These are phyloP conservation scores for Penicillium atrosanguineum DNA, from an alignment of 495 filamentous ascomycete species.

Conservation along the genomic window DNA sequence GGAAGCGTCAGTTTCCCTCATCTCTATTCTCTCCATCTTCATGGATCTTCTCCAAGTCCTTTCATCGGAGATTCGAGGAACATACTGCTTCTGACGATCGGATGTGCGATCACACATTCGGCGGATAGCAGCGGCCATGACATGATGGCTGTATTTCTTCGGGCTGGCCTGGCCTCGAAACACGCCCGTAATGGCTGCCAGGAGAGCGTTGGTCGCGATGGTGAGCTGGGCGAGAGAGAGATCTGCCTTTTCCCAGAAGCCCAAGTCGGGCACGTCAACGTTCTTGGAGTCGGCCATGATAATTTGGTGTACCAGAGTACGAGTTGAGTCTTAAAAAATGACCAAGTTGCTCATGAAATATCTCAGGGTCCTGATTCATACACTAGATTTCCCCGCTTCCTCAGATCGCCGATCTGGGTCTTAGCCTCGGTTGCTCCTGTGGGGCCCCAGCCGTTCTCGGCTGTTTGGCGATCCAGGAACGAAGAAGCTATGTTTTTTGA, in stretches of 20 bases:
- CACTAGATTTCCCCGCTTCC: conserved; percentile 6
- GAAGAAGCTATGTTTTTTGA: too few relatives aligned
- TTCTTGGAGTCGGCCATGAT: conserved; percentile 9
- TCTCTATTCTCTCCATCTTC: not conserved
- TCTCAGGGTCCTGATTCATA: not conserved
- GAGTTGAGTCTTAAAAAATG: not conserved
- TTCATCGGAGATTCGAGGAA: not conserved
- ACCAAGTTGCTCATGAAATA: not conserved
- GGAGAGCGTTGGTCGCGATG: conserved; percentile 21
- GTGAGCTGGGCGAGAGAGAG: conserved; percentile 22
- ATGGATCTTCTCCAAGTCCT: not conserved
- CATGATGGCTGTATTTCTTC: conserved; percentile 31
- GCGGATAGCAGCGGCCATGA: conserved; percentile 29
- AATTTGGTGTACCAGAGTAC: not conserved
- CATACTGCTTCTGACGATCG: conserved; percentile 35
- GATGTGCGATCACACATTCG: conserved; percentile 21
- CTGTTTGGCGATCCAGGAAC: not conserved
- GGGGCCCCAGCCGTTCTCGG: conserved; percentile 2
- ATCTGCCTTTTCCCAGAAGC: conserved; percentile 38
- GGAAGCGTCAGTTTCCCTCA: conserved; percentile 23
- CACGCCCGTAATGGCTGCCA: conserved; percentile 30
- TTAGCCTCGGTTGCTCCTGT: conserved; percentile 14
- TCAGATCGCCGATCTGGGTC: not conserved
- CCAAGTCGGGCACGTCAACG: conserved; percentile 24
- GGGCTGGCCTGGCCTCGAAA: conserved; percentile 39